Evolutionary conservation across 306 rosid species (phyloP).

Genomic region (Abrus precatorius): DNA sequence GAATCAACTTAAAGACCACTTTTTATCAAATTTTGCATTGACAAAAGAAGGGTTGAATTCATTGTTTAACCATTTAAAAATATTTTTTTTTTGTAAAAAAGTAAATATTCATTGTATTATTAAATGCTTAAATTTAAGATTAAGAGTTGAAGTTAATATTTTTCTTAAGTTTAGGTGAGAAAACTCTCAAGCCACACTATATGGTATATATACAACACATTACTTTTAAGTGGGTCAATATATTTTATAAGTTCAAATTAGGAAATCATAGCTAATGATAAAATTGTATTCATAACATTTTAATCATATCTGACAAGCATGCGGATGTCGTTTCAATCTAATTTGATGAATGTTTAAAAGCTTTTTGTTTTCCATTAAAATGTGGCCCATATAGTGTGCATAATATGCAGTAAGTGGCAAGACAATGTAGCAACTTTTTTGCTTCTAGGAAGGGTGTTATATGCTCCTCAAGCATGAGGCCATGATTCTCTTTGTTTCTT

Average conservation of each 20-base stretch:
- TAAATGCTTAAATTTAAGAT: too few relatives aligned
- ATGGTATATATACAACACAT: neutral
- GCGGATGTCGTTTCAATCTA: neutral
- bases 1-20: neutral
- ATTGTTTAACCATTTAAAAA: too few relatives aligned
- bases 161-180: too few relatives aligned
- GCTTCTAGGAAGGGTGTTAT: neutral
- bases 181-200: too few relatives aligned
- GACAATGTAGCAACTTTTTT: neutral
- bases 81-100: too few relatives aligned
- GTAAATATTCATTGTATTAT: too few relatives aligned
- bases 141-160: too few relatives aligned
- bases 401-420: neutral
- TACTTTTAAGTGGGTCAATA: neutral
- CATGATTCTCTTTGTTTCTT: neutral
- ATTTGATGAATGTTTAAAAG: neutral
- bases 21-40: neutral
- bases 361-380: neutral
- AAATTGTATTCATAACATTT: neutral
- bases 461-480: neutral
- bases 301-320: neutral
- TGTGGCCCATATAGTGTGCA: neutral
- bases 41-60: neutral
- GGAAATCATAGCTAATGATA: conserved; percentile 7
- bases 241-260: neutral